phyloP scores from a whole-genome alignment of 306 rosid genomes.

The Trifolium dubium region DNA sequence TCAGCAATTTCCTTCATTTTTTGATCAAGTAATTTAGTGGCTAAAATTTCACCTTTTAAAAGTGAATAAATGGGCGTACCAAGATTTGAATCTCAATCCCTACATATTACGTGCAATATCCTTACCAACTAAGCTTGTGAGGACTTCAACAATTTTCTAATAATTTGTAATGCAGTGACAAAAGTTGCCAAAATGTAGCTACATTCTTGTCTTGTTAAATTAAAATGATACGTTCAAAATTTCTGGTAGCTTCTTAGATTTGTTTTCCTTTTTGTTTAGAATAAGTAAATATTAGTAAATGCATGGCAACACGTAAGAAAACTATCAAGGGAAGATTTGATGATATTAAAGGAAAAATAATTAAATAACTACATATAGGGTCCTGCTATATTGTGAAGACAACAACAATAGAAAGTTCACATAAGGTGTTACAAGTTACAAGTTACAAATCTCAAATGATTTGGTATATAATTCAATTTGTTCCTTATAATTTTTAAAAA shows the following conservation, averaged over 20 bases:
- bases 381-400: conserved; percentile 6
- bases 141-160: too few species aligned
- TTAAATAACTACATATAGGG: too few species aligned
- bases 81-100: too few species aligned
- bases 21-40: too few species aligned
- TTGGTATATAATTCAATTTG: conserved; percentile 5
- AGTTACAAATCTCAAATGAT: conserved; percentile 8
- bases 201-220: not conserved
- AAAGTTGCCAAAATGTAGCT: not conserved
- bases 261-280: not conserved
- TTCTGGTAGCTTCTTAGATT: not conserved
- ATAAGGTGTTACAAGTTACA: not conserved
- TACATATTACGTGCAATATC: too few species aligned
- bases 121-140: too few species aligned
- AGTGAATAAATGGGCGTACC: too few species aligned
- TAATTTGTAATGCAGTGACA: not conserved
- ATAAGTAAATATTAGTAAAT: not conserved
- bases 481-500: conserved; percentile 26
- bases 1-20: too few species aligned
- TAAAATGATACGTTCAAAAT: not conserved
- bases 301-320: not conserved
- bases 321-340: not conserved
- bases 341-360: not conserved
- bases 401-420: not conserved
- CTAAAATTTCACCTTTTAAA: too few species aligned